Evolutionary conservation across 495 filamentous ascomycete species (phyloP), one percentile per base, ranked within the genome.

Genomic region (Melanomma pulvis-pyrius): DNA sequence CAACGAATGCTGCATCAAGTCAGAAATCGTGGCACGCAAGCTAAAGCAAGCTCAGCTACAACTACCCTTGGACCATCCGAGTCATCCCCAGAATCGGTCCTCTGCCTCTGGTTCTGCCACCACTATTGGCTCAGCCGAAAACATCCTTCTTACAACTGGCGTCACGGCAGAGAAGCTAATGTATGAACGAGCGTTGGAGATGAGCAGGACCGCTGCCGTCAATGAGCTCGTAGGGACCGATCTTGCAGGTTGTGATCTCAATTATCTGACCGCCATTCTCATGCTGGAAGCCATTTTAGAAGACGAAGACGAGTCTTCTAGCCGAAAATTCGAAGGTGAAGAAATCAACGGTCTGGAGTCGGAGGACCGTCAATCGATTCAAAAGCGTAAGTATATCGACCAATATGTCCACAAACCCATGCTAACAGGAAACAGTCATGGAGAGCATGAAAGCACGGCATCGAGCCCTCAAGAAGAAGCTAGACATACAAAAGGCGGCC

Each of bases 121-220:
- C 0, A 71, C 61, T 17, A 61, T 69, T 62, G 82, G 76, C 13
- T 86, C 84, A 34, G 82, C 86, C 1, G 90, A 90, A 56, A 78
- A 79, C 58, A 88, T 91, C 21, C 79, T 85, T n/a, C 83, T 90
- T 15, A 86, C 82, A 1, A 80, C 85, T 6, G 93, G 93, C 6
- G 86, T 97, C 44, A 96, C 92, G 22, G 94, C 94, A 0, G 94
- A 97, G 78, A 96, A 91, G 76, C 78, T 98, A 51, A 98, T 98
- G 96, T 98, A 96, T 70, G 96, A 98, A 67, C 91, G 94, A 15
- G 94, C 94, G 2, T 77, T 97, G 24, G 94, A 98, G 75, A 97
- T 98, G 94, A 96, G 92, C 69, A 87, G 92, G 39, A 84, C 90
- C 1, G 92, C 94, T 6, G 94, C 94, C 2, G 93, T 98, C 73